Percentiles rank a stretch among this genome's conserved stretches.
These are phyloP conservation scores for Scorias spongiosa DNA, from an alignment of 2,329 filamentous ascomycete species.

Conservation along the genomic window DNA sequence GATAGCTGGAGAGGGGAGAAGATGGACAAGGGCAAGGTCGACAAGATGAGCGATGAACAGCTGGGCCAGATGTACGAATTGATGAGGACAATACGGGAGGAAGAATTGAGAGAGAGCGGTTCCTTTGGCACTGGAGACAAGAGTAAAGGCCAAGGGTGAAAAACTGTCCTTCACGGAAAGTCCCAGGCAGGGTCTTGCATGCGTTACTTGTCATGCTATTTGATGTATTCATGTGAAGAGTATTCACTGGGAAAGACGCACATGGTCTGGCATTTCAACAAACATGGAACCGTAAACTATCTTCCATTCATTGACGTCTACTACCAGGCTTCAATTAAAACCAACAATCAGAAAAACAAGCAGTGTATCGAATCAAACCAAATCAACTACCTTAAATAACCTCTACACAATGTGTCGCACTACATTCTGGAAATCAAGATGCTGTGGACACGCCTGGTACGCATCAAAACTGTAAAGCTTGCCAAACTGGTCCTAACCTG, in stretches of 20 bases:
- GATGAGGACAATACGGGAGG: conserved; percentile 62
- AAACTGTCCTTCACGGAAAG: not conserved
- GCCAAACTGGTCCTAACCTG: too few species aligned
- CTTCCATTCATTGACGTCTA: too few species aligned
- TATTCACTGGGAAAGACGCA: too few species aligned
- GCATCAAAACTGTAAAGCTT: not conserved
- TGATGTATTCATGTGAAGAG: too few species aligned
- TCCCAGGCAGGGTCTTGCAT: too few species aligned
- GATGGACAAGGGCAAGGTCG: conserved; percentile 67
- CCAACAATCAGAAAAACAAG: too few species aligned
- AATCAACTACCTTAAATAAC: too few species aligned
- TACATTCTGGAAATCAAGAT: conserved; percentile 28
- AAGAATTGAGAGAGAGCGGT: conserved; percentile 31
- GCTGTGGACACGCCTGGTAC: conserved; percentile 34
- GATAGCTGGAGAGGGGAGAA: conserved; percentile 72
- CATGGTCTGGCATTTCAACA: too few species aligned
- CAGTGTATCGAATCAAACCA: too few species aligned
- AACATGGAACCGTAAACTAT: too few species aligned
- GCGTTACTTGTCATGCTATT: too few species aligned
- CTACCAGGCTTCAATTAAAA: too few species aligned
- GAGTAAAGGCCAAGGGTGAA: not conserved
- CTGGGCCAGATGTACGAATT: conserved; percentile 86
- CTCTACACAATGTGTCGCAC: conserved; percentile 30
- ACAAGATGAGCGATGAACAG: conserved; percentile 95
- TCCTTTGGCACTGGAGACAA: not conserved